phyloP scores from a whole-genome alignment of 2,329 filamentous ascomycete species.

The Exserohilum turcica region DNA sequence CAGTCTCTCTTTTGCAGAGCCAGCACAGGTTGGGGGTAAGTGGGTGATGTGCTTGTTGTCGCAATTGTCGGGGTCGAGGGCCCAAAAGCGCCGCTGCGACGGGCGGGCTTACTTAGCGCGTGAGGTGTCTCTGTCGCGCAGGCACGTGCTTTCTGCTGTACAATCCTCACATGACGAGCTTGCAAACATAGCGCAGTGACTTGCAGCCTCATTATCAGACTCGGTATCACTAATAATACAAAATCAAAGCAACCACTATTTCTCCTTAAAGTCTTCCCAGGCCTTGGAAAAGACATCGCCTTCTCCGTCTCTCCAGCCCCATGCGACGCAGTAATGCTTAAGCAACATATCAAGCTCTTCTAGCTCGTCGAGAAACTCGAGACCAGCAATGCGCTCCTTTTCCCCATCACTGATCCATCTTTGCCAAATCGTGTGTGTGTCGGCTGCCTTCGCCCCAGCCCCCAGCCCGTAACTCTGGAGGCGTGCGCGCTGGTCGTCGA shows the following conservation, averaged over 20 bases:
- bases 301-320: constrained; percentile 73
- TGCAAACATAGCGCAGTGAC: neutral
- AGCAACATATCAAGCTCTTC: constrained; percentile 92
- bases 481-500: constrained; percentile 70
- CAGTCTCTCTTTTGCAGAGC: neutral
- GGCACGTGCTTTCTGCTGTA: constrained; percentile 4
- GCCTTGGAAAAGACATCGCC: constrained; percentile 39
- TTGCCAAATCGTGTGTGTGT: constrained; percentile 75
- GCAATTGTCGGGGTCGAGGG: constrained; percentile 12
- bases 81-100: constrained; percentile 19
- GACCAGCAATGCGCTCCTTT: constrained; percentile 74
- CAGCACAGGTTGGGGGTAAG: neutral
- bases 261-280: constrained; percentile 37
- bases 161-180: neutral
- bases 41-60: constrained; percentile 11
- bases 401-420: constrained; percentile 73
- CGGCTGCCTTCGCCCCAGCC: constrained; percentile 60
- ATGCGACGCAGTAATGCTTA: constrained; percentile 85
- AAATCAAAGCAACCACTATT: too few relatives aligned
- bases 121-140: constrained; percentile 6
- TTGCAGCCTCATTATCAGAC: neutral
- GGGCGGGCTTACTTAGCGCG: constrained; percentile 24
- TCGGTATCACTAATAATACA: neutral
- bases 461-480: constrained; percentile 70
- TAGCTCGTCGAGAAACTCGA: constrained; percentile 92